These are phyloP conservation scores for Ceratobasidium sp. DNA, from an alignment of 1,284 basidiomycete species.

Conservation along the genomic window DNA sequence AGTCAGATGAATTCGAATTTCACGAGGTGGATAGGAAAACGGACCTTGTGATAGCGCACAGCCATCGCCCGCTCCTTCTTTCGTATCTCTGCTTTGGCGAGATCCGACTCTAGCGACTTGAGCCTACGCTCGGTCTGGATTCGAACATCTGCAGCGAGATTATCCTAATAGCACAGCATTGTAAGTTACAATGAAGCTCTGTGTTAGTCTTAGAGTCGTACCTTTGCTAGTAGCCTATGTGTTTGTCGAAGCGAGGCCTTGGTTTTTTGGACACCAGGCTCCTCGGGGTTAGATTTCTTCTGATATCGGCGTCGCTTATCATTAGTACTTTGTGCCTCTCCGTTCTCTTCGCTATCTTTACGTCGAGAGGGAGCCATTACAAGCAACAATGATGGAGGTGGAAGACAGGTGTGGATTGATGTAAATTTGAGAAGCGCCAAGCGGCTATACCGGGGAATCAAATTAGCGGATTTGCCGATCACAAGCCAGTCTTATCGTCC, in stretches of 20 bases:
- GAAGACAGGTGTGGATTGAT: conserved; percentile 1
- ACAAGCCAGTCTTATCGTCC: conserved; percentile 19
- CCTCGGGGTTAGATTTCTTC: conserved; percentile 29
- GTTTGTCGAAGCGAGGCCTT: conserved; percentile 84
- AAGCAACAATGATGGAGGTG: too few species aligned
- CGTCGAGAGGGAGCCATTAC: conserved; percentile 31
- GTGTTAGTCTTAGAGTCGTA: conserved; percentile 52
- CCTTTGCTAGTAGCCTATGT: conserved; percentile 79
- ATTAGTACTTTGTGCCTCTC: not conserved
- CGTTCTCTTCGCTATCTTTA: conserved; percentile 12
- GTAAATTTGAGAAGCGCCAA: conserved; percentile 41
- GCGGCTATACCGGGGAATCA: conserved; percentile 15
- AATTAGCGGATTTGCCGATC: conserved; percentile 24
- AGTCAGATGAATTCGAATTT: conserved; percentile 36
- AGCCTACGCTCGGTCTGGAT: conserved; percentile 80
- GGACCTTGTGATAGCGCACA: conserved; percentile 76
- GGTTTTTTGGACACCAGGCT: conserved; percentile 66
- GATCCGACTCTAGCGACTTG: conserved; percentile 77
- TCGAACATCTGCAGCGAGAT: conserved; percentile 78
- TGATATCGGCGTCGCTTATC: not conserved
- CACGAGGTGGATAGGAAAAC: conserved; percentile 37
- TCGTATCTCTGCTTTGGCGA: conserved; percentile 67
- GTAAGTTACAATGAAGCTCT: not conserved
- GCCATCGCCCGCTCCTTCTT: conserved; percentile 78
- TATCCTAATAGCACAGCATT: conserved; percentile 62